These are phyloP conservation scores for Vaccinium vitisidaea DNA, from an alignment of 148 eudicot genomes.

Conservation along the genomic window DNA sequence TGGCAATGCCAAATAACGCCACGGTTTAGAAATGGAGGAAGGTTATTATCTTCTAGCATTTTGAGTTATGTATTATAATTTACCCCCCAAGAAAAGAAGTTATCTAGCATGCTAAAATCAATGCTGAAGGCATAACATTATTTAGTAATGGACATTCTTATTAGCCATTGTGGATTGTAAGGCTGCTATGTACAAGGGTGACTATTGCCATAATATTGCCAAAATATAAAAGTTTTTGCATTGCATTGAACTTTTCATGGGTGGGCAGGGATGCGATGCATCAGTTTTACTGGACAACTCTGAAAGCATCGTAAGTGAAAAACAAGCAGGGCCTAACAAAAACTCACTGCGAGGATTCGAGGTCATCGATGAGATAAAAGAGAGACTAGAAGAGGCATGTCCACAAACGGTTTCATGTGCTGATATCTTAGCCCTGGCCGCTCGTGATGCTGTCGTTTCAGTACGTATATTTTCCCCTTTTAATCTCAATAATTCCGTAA, in stretches of 20 bases:
- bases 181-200: neutral
- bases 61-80: neutral
- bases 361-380: slow-evolving; percentile 59
- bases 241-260: neutral
- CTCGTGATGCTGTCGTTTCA: slow-evolving; percentile 63
- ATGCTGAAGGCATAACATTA: neutral
- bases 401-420: slow-evolving; percentile 71
- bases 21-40: neutral
- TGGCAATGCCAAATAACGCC: neutral
- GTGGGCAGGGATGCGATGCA: slow-evolving; percentile 62
- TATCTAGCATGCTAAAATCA: neutral
- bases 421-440: slow-evolving; percentile 67
- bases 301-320: slow-evolving; percentile 54
- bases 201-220: neutral
- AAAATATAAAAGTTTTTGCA: neutral
- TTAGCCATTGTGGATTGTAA: neutral
- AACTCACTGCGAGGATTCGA: slow-evolving; percentile 58
- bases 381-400: slow-evolving; percentile 54
- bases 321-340: slow-evolving; percentile 51
- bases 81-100: no score
- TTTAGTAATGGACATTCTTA: neutral
- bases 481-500: neutral
- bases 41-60: neutral
- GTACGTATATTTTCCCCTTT: slow-evolving; percentile 20
- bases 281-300: slow-evolving; percentile 53